Conservation (phyloP, 352 stramenopile genomes). For the Pythium dissimile region DNA sequence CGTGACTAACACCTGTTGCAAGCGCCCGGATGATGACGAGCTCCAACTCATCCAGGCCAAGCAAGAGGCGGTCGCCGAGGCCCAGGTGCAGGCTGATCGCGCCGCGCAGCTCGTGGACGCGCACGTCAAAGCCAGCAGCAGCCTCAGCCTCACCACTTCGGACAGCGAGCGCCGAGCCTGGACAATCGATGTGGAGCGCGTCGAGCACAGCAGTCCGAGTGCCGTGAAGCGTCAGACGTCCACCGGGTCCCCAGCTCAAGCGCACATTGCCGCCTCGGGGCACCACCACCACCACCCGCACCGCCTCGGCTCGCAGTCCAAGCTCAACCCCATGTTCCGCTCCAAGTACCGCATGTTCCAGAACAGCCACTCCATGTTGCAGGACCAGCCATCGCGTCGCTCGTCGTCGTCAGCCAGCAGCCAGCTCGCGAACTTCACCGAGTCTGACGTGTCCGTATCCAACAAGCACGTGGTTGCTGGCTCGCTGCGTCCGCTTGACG, state of each 20-base stretch:
- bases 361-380: conserved; percentile 29
- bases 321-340: conserved; percentile 51
- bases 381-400: conserved; percentile 1
- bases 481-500: conserved; percentile 9
- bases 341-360: conserved; percentile 78
- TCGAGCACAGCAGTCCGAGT: background rate
- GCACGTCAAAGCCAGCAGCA: background rate
- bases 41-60: conserved; percentile 7
- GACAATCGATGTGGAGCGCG: conserved; percentile 36
- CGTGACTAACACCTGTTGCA: conserved; percentile 54
- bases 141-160: background rate
- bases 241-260: background rate
- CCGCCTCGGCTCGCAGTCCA: conserved; percentile 37
- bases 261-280: background rate
- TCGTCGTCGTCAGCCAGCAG: background rate
- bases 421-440: background rate
- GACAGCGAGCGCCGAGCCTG: conserved; percentile 24
- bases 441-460: background rate
- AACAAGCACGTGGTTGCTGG: conserved; percentile 7
- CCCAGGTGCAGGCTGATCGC: conserved; percentile 12
- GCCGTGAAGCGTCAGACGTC: conserved; percentile 20
- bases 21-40: conserved; percentile 33
- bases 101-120: conserved; percentile 18
- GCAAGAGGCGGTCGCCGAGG: conserved; percentile 16
- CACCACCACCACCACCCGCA: conserved; percentile 24